Evolutionary conservation across 805 yeast species (phyloP), one percentile per base, ranked within the genome.

Genomic region (Yamadazyma sp.): DNA sequence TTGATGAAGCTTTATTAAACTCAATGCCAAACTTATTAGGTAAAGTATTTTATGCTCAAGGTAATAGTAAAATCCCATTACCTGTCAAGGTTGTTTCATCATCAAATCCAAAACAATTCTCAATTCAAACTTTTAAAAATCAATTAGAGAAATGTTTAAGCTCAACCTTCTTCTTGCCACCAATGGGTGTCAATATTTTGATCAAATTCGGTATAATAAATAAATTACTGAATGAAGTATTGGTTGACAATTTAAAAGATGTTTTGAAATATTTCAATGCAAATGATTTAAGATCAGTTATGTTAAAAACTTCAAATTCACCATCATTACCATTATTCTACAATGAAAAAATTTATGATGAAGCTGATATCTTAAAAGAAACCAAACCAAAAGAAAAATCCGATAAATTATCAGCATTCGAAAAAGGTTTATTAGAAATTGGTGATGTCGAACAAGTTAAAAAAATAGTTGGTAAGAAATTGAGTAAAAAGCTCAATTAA

Each of bases 311-410:
- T 9, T 64, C 69, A 38, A 58, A 62, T 27, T 86, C 96, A 14
- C 96, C 96, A 14, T 76, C 89, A 7, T 67, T 93, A 49, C 98
- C 99, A 29, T 68, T 93, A 40, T 93, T 69, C 61, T 76, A 80
- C 53, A 69, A 82, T 30, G 81, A 82, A 20, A 70, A 69, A 44
- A 54, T 81, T 33, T 73, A 60, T 53, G 49, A 55, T 23, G 80
- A 75, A 16, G 64, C 61, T 26, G 86, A 80, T 49, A 56, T 61
- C 7, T 62, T 58, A 9, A 67, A 56, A 13, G 47, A 51, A 16
- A 44, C 33, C 5, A 52, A 50, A 18, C 44, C 53, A 3, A 44
- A 46, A 27, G 9, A 19, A 16, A 51, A 53, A 14, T 67, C 60
- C 25, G 65, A 70, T 40, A 69, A 70, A 46, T 62, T 80, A 33